Conservation (phyloP, 2,329 filamentous ascomycete genomes). For the Parascedosporium putredinis region DNA sequence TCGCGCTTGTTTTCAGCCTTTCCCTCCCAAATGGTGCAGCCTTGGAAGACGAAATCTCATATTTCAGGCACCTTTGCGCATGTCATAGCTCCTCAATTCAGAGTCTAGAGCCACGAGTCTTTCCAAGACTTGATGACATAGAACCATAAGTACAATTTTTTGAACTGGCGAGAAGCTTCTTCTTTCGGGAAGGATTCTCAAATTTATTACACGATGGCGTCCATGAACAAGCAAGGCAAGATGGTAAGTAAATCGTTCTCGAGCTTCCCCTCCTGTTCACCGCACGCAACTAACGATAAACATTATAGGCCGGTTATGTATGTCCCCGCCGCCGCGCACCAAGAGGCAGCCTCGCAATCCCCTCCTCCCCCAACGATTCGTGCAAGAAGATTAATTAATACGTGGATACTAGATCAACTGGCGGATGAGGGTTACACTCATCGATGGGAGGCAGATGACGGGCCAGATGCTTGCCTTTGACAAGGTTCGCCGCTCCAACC, state of each 20-base stretch:
- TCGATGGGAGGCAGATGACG: slow-evolving; percentile 91
- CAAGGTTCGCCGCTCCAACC: slow-evolving; percentile 51
- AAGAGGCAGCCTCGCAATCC: no score
- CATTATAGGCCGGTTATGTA: slow-evolving; percentile 58
- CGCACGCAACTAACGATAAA: slow-evolving; percentile 4
- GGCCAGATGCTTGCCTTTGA: slow-evolving; percentile 98
- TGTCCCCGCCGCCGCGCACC: slow-evolving; percentile 18
- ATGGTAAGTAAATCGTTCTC: slow-evolving; percentile 76
- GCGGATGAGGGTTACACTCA: slow-evolving; percentile 93
- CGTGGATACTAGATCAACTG: slow-evolving; percentile 79
- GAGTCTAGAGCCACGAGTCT: slow-evolving; percentile 5
- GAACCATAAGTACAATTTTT: slow-evolving; percentile 20
- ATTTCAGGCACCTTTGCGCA: neutral
- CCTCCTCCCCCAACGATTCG: no score
- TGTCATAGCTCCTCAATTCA: slow-evolving; percentile 1
- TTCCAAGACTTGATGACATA: slow-evolving; percentile 2
- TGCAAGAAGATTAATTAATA: neutral
- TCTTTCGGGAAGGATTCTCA: slow-evolving; percentile 13
- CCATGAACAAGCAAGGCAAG: slow-evolving; percentile 86
- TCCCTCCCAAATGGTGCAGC: slow-evolving; percentile 4
- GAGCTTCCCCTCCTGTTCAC: slow-evolving; percentile 17
- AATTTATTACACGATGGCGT: slow-evolving; percentile 42
- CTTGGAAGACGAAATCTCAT: slow-evolving; percentile 7
- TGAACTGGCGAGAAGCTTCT: slow-evolving; percentile 13
- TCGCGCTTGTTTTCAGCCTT: slow-evolving; percentile 2